Base-by-base conservation (phyloP, 208 protist species). In the Crithidia brevicula region DNA sequence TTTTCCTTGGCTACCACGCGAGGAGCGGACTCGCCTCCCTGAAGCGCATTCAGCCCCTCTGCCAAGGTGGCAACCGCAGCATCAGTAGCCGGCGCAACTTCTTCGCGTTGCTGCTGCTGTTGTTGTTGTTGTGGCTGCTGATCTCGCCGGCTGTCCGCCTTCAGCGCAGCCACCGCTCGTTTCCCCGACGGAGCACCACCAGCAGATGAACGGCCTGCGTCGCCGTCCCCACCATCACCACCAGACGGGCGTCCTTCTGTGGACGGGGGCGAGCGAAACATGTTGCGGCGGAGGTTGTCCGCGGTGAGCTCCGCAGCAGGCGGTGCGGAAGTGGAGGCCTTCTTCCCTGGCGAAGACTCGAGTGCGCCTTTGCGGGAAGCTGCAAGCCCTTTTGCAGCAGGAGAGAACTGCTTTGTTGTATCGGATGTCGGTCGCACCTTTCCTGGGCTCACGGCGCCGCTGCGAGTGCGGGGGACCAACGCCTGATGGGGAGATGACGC, bases 261-360 rank as follows among this genome's bases (percentile, higher is more conserved):
- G 9, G 59, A 65, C 20, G 45, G 30, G 22, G 46, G 59, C 10
- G 45, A 16, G 28, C 49, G 43, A 15, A 65, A 65, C 1, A 65
- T 18, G 61, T 76, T 76, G 51, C 70, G 70, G 20, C 70, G 61
- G 38, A 76, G 33, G 30, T 76, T 76, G 36, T 70, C 70, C 11
- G 70, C 70, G 20, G 70, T 76, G 25, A 76, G 57, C 43, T 36
- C 62, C 27, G 40, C 56, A 8, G 61, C 49, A 13, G 70, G 58
- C 30, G 51, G 34, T 33, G 42, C 25, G 6, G 31, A 13, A n/a
- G 38, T 20, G n/a, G 33, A n/a, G 13, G 25, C 16, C 31, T 63
- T 63, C 25, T 65, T 65, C 0, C 59, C 59, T 3, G 57, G 40
- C 20, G 40, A 18, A 2, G 57, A 11, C 2, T 63, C 57, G 13